Base-by-base conservation (phyloP, 2,329 filamentous ascomycete genomes). In the Fusarium sp. region DNA sequence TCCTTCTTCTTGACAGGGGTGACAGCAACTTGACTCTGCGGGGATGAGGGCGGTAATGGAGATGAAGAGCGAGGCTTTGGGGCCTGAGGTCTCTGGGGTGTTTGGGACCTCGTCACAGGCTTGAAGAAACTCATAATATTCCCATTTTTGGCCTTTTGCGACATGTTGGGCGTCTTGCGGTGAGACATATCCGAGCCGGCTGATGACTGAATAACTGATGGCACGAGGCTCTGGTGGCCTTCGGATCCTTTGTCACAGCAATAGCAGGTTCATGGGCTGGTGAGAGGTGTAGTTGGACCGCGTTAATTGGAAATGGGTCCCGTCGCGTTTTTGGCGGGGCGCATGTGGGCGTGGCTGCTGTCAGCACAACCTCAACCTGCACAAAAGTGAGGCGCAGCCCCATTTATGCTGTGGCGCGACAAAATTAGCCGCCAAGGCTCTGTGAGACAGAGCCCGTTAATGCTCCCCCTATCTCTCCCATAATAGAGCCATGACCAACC, bases 51-150 rank as follows among this genome's bases (percentile, higher is more conserved):
- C 11, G 69, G 68, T 20, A 65, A 68, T 66, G 44, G 73, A 58
- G 61, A 74, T 23, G 67, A 58, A 6, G 61, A 67, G 14, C 42
- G 56, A 33, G 61, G 51, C 51, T 53, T 49, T 34, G 67, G 58
- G 23, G 56, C 40, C 51, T 57, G 55, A 8, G 63, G 42, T 18
- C 13, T 25, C 36, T 56, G 51, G n/a, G 69, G 62, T 16, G 67
- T 64, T 50, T 64, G 56, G 4, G 67, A 46, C 55, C 63, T 74
- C 44, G 70, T 40, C 29, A 67, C 62, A 27, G 79, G 77, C 67
- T 78, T 79, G 68, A 83, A 83, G 69, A 81, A 83, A 70, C 73
- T 79, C 60, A 76, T 71, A 60, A 82, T 82, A 67, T 64, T 77
- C 55, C 70, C 74, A 70, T 78, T 79, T 61, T 70, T 75, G 10